Percentiles rank a stretch among this genome's conserved stretches.
Evolutionary conservation across 768 basidiomycete genomes (phyloP).

Genomic region (Mycena capillaripes): DNA sequence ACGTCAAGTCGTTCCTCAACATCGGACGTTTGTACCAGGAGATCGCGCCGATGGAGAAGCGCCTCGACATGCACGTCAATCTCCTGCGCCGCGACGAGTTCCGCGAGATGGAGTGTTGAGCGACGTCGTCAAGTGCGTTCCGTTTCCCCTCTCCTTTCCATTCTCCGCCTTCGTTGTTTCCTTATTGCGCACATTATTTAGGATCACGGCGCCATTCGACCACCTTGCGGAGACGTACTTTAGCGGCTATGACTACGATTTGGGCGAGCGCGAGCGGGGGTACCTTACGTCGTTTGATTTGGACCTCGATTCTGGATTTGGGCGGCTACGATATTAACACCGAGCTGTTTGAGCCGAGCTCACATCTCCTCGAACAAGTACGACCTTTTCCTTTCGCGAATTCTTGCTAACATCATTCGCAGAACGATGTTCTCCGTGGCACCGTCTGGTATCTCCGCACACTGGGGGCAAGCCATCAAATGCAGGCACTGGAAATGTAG

Average conservation of each 20-base stretch:
- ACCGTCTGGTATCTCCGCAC: constrained; percentile 94
- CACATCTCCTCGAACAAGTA: constrained; percentile 91
- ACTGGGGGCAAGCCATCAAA: no score
- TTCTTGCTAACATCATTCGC: constrained; percentile 10
- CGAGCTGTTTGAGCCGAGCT: constrained; percentile 88
- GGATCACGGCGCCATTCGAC: constrained; percentile 94
- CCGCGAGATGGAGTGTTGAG: constrained; percentile 91
- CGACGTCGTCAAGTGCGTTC: constrained; percentile 86
- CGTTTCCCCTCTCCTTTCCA: background rate
- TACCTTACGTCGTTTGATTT: constrained; percentile 86
- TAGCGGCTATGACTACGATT: constrained; percentile 83
- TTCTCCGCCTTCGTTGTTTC: no score
- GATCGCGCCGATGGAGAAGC: constrained; percentile 89
- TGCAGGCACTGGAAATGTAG: no score
- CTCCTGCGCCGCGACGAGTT: constrained; percentile 90
- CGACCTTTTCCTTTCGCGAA: background rate
- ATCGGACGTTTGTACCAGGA: constrained; percentile 89
- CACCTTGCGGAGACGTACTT: constrained; percentile 94
- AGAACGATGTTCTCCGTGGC: constrained; percentile 93
- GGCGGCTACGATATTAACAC: constrained; percentile 81
- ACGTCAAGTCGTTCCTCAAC: constrained; percentile 88
- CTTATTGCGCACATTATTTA: constrained; percentile 46
- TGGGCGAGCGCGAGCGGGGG: constrained; percentile 91
- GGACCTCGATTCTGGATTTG: constrained; percentile 88
- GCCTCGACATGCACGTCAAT: constrained; percentile 93